These are phyloP conservation scores for Carex cristatella DNA, from an alignment of 176 grass and related monocot species.

Conservation along the genomic window DNA sequence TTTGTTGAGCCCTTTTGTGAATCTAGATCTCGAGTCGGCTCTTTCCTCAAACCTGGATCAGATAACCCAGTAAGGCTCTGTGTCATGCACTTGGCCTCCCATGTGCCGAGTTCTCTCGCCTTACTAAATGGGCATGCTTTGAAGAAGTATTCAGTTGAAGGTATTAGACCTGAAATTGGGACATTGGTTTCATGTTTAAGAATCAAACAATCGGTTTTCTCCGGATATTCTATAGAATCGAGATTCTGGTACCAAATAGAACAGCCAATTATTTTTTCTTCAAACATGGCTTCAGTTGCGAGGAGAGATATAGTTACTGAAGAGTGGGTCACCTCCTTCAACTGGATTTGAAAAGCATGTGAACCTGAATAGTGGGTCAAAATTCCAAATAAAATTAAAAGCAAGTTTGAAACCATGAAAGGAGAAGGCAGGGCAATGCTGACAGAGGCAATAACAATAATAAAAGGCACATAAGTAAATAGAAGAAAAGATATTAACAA, in stretches of 20 bases:
- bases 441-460: not conserved
- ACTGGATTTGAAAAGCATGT: conserved; percentile 41
- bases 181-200: conserved; percentile 50
- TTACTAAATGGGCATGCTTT: conserved; percentile 63
- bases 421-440: not conserved
- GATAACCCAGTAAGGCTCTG: conserved; percentile 32
- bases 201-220: conserved; percentile 56
- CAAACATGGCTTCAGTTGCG: conserved; percentile 34
- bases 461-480: not conserved
- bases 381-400: not conserved
- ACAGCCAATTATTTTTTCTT: conserved; percentile 55
- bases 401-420: not conserved
- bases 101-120: conserved; percentile 35
- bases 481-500: not conserved
- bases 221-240: conserved; percentile 33
- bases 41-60: conserved; percentile 1
- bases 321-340: conserved; percentile 51
- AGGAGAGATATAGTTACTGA: conserved; percentile 56
- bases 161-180: conserved; percentile 55
- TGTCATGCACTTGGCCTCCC: conserved; percentile 59
- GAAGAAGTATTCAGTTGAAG: conserved; percentile 68
- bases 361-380: conserved; percentile 1
- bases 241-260: conserved; percentile 64
- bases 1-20: conserved; percentile 78
- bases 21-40: conserved; percentile 41